A percentile compares a stretch with the other conserved stretches of the same genome.
phyloP scores from a whole-genome alignment of 192 early-diverging fungal genomes.

The Chytriomyces hyalinus region DNA sequence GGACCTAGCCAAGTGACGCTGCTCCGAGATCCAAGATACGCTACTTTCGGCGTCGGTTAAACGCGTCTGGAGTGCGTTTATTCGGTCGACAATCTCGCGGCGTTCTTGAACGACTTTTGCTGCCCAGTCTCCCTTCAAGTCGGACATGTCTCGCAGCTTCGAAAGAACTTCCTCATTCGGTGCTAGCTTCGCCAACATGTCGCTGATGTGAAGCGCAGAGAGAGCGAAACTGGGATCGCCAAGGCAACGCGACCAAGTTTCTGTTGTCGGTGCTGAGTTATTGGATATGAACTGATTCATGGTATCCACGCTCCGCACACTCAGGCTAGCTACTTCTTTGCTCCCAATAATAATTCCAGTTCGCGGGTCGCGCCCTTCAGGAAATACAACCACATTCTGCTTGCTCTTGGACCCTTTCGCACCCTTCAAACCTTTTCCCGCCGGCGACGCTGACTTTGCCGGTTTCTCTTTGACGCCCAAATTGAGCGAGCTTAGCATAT shows the following conservation, averaged over 20 bases:
- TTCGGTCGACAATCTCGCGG: neutral
- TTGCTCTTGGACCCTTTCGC: too few species aligned
- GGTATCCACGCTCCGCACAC: neutral
- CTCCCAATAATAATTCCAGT: conserved; percentile 27
- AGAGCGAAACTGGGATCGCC: neutral
- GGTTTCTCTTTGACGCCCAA: neutral
- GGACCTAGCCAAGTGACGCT: neutral
- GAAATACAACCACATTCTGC: too few species aligned
- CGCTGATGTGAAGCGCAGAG: conserved; percentile 18
- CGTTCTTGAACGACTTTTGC: conserved; percentile 24
- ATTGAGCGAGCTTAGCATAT: neutral
- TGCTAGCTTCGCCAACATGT: neutral
- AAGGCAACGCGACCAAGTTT: conserved; percentile 4
- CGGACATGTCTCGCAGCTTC: neutral
- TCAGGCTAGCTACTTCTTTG: neutral
- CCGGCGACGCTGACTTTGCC: neutral
- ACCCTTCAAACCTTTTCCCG: too few species aligned
- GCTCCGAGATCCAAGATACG: conserved; percentile 7
- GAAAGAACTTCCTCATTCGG: neutral
- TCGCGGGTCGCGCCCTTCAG: conserved; percentile 12
- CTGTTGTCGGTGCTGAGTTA: neutral
- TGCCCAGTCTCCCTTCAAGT: conserved; percentile 20
- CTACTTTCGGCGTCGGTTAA: neutral
- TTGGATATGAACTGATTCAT: too few species aligned
- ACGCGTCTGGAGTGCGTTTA: neutral